Conservation (phyloP, 768 basidiomycete genomes). For the Agaricus bisporus region DNA sequence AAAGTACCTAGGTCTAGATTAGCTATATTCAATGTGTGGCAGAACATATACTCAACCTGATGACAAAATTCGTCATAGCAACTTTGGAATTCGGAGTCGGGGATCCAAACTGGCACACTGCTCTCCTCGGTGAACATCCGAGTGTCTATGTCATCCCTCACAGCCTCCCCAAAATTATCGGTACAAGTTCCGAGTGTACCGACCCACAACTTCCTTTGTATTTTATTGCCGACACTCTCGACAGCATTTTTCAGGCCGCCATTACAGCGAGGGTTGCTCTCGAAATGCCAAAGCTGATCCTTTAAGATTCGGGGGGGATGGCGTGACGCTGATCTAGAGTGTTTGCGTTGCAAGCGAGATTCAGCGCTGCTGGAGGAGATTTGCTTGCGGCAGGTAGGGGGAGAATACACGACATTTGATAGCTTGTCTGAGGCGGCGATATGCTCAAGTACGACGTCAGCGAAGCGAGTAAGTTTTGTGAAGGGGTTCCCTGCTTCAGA, state of each 20-base stretch:
- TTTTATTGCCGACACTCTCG: constrained; percentile 55
- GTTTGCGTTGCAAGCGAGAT: constrained; percentile 44
- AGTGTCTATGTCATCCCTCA: constrained; percentile 50
- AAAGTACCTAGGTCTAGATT: constrained; percentile 46
- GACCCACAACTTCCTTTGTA: constrained; percentile 48
- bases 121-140: constrained; percentile 35
- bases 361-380: constrained; percentile 41
- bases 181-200: constrained; percentile 73
- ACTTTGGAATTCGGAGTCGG: constrained; percentile 69
- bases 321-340: constrained; percentile 47
- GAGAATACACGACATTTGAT: constrained; percentile 9
- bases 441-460: constrained; percentile 18
- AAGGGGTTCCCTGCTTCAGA: constrained; percentile 55
- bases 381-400: constrained; percentile 35
- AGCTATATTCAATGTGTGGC: constrained; percentile 13
- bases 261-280: constrained; percentile 67
- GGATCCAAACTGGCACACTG: constrained; percentile 68
- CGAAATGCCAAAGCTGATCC: constrained; percentile 36
- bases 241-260: constrained; percentile 83
- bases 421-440: neutral
- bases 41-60: constrained; percentile 41
- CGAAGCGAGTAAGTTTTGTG: constrained; percentile 36
- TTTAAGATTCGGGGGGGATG: constrained; percentile 23
- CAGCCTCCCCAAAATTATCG: constrained; percentile 51
- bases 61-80: constrained; percentile 88